phyloP scores from a whole-genome alignment of 345 rosid genomes.

The Combretum micranthum region DNA sequence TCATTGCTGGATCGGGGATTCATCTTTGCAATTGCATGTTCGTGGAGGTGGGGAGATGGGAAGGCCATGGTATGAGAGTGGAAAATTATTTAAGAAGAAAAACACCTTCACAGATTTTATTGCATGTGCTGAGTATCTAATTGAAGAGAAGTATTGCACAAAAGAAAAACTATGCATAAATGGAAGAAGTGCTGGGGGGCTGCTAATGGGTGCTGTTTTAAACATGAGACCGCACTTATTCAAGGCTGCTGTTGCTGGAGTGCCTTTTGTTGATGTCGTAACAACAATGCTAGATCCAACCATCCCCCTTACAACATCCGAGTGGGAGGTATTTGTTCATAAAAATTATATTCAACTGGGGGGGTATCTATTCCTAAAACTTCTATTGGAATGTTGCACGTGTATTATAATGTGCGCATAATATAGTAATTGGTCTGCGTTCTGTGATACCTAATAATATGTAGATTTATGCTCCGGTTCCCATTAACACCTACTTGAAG shows the following conservation, averaged over 20 bases:
- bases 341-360: background rate
- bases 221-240: conserved; percentile 97
- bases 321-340: conserved; percentile 69
- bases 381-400: too few species aligned
- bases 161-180: conserved; percentile 78
- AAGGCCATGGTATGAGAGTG: conserved; percentile 94
- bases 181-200: conserved; percentile 97
- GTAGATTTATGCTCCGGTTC: too few species aligned
- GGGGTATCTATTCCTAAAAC: too few species aligned
- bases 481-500: too few species aligned
- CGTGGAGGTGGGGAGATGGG: conserved; percentile 99
- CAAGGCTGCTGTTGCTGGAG: conserved; percentile 85
- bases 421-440: too few species aligned
- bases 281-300: conserved; percentile 97
- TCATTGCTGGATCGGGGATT: conserved; percentile 92
- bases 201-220: conserved; percentile 89
- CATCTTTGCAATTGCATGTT: conserved; percentile 71
- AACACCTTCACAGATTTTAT: conserved; percentile 90
- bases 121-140: conserved; percentile 68
- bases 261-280: conserved; percentile 90
- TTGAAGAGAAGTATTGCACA: conserved; percentile 56
- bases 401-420: too few species aligned
- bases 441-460: too few species aligned
- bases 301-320: conserved; percentile 91
- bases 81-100: conserved; percentile 74